These are phyloP conservation scores for Pythium brachiatum DNA, from an alignment of 352 stramenopile species.

Conservation along the genomic window DNA sequence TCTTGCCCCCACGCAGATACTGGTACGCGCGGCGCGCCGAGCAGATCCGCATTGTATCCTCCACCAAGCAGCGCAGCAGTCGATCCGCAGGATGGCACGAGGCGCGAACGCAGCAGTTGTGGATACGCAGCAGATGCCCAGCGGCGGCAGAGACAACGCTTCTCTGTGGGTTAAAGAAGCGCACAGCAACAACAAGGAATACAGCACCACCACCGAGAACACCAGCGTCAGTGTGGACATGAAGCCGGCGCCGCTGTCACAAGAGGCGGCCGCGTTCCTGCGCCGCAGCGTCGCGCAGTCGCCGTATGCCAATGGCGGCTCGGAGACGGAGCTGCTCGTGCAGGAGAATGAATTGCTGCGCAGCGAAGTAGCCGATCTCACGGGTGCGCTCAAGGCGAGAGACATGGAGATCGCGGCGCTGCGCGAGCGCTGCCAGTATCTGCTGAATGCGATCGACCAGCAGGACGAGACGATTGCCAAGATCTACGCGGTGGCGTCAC, in stretches of 20 bases:
- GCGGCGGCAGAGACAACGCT: not conserved
- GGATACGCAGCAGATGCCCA: not conserved
- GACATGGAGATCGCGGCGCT: conserved; percentile 74
- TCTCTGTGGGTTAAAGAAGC: not conserved
- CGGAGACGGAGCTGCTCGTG: conserved; percentile 21
- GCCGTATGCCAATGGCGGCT: not conserved
- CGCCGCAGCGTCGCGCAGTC: conserved; percentile 2
- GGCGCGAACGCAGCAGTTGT: not conserved
- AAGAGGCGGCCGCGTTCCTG: conserved; percentile 19
- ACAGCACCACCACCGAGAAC: not conserved
- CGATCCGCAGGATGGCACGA: not conserved
- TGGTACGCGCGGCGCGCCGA: not conserved
- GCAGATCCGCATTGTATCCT: not conserved
- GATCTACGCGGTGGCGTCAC: conserved; percentile 52
- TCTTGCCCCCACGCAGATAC: too few species aligned
- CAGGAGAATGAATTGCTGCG: conserved; percentile 50
- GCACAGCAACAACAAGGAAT: not conserved
- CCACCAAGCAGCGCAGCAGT: not conserved
- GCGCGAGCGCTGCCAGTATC: conserved; percentile 59
- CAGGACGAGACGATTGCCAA: conserved; percentile 78
- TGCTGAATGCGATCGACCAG: conserved; percentile 61
- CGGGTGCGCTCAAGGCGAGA: conserved; percentile 58
- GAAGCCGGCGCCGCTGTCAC: conserved; percentile 10
- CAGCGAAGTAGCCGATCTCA: conserved; percentile 58
- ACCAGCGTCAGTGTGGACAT: not conserved